phyloP scores from a whole-genome alignment of 2,329 filamentous ascomycete species.

The Lecanicillium sp. region DNA sequence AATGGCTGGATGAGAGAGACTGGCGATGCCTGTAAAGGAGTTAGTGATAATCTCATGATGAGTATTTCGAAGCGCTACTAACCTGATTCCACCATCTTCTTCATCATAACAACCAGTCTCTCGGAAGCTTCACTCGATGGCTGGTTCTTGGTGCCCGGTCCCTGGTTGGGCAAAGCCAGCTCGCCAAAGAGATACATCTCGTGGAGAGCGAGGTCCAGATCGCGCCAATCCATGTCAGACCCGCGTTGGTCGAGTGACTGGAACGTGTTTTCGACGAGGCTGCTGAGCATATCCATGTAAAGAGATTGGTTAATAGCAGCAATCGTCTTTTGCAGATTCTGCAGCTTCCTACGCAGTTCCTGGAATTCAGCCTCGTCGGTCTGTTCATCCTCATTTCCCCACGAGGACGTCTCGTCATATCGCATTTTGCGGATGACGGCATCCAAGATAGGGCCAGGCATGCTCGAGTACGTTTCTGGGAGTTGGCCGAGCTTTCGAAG shows the following conservation, averaged over 20 bases:
- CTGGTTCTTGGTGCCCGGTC: constrained; percentile 77
- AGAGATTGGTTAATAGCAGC: constrained; percentile 81
- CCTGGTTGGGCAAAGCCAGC: constrained; percentile 79
- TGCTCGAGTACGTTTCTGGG: constrained; percentile 67
- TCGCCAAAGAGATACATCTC: constrained; percentile 97
- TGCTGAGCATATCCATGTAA: constrained; percentile 82
- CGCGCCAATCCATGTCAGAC: constrained; percentile 80
- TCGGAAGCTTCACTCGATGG: constrained; percentile 74
- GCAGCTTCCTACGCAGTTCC: constrained; percentile 81
- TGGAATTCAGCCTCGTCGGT: constrained; percentile 97
- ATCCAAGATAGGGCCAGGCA: constrained; percentile 82
- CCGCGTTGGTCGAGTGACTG: constrained; percentile 68
- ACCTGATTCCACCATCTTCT: constrained; percentile 90
- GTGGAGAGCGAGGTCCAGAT: constrained; percentile 85
- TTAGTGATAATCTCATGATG: constrained; percentile 15
- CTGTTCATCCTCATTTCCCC: constrained; percentile 90
- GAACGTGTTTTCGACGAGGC: constrained; percentile 82
- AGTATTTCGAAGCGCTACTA: constrained; percentile 25
- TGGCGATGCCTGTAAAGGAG: constrained; percentile 59
- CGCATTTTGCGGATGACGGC: constrained; percentile 94
- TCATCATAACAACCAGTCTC: constrained; percentile 85
- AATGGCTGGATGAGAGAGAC: constrained; percentile 82
- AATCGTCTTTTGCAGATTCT: constrained; percentile 86
- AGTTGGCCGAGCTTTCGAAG: constrained; percentile 72
- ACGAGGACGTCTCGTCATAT: constrained; percentile 88